Conservation (phyloP, 106 monocot species). For the Dioscorea dumetorum region DNA sequence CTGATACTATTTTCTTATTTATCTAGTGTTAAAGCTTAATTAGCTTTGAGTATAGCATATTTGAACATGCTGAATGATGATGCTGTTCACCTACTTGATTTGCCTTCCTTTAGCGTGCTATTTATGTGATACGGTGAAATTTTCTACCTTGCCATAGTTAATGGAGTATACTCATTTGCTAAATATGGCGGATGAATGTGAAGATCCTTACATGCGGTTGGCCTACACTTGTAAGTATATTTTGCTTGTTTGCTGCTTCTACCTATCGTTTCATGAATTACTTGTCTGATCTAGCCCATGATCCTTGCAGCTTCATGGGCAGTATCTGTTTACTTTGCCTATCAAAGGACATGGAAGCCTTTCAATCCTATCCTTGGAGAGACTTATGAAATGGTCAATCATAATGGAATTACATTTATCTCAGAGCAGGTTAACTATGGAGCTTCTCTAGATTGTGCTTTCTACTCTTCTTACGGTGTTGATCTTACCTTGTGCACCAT, state of each 20-base stretch:
- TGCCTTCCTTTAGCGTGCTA: too few relatives aligned
- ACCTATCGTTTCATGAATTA: not conserved
- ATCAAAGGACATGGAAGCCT: slow-evolving; percentile 90
- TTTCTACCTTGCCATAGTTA: slow-evolving; percentile 21
- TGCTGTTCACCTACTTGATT: too few relatives aligned
- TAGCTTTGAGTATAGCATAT: too few relatives aligned
- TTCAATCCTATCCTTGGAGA: slow-evolving; percentile 99
- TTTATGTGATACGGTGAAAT: too few relatives aligned
- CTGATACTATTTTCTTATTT: too few relatives aligned
- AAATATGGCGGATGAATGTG: slow-evolving; percentile 86
- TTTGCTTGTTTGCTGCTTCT: not conserved
- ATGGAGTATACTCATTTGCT: slow-evolving; percentile 94
- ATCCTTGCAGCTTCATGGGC: slow-evolving; percentile 78
- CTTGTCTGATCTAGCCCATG: not conserved
- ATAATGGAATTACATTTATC: slow-evolving; percentile 77
- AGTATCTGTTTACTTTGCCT: slow-evolving; percentile 76
- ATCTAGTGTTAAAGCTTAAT: too few relatives aligned
- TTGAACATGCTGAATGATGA: too few relatives aligned
- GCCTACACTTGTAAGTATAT: slow-evolving; percentile 79
- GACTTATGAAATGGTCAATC: slow-evolving; percentile 95
- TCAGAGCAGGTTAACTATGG: slow-evolving; percentile 66
- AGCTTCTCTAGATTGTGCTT: slow-evolving; percentile 9
- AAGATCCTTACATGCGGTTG: slow-evolving; percentile 87
- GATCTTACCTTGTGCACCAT: too few relatives aligned
- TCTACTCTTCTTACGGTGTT: too few relatives aligned